Evolutionary conservation across 768 basidiomycete species (phyloP).

Genomic region (Pulveroboletus frians): DNA sequence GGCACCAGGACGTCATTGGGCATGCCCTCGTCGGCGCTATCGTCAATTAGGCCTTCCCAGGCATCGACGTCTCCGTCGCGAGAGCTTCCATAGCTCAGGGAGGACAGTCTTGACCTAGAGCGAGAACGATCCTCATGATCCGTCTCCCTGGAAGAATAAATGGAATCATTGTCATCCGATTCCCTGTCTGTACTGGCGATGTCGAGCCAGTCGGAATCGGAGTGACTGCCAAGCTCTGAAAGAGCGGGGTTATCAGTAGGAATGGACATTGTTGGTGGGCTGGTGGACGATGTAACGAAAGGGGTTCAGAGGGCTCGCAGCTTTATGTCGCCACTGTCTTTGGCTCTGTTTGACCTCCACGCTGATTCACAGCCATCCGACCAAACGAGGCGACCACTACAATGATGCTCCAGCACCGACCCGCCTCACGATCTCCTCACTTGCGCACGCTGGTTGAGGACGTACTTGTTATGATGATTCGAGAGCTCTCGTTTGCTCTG

Average conservation of each 20-base stretch:
- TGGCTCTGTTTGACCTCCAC: conserved; percentile 24
- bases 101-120: conserved; percentile 63
- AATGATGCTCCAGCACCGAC: too few species aligned
- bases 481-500: not conserved
- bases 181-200: conserved; percentile 58
- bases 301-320: conserved; percentile 23
- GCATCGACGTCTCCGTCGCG: conserved; percentile 64
- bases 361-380: conserved; percentile 3
- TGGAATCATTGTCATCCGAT: conserved; percentile 68
- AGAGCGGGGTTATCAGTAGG: conserved; percentile 38
- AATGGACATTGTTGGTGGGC: conserved; percentile 27
- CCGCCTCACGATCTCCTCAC: conserved; percentile 43
- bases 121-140: conserved; percentile 53
- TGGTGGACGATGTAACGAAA: conserved; percentile 26
- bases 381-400: not conserved
- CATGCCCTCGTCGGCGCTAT: conserved; percentile 46
- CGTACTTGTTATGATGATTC: conserved; percentile 40
- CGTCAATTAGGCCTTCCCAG: conserved; percentile 75
- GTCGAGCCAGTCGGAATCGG: conserved; percentile 84
- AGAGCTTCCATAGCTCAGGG: conserved; percentile 64
- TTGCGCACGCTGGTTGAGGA: conserved; percentile 34
- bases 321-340: conserved; percentile 27
- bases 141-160: conserved; percentile 49
- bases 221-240: conserved; percentile 62
- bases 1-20: conserved; percentile 21